A percentile compares a stretch with the other conserved stretches of the same genome.
Evolutionary conservation across 2,329 filamentous ascomycete species (phyloP).

Genomic region (Ceratocystis albifundus): DNA sequence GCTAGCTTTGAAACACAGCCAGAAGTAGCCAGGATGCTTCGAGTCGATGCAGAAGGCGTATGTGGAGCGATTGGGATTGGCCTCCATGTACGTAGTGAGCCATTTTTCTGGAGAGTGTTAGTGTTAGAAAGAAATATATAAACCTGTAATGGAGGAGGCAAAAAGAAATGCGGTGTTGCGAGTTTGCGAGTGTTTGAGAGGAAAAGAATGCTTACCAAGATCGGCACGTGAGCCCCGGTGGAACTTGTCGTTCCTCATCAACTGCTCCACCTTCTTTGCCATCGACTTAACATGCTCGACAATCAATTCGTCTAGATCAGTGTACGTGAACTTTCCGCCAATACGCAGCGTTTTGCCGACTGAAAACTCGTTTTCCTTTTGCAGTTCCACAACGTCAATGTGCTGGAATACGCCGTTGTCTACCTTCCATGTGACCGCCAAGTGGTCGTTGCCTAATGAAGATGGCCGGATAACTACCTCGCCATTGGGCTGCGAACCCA

Average conservation of each 20-base stretch:
- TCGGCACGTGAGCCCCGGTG: constrained; percentile 68
- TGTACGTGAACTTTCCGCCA: constrained; percentile 80
- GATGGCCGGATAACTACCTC: constrained; percentile 93
- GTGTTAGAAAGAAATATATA: constrained; percentile 16
- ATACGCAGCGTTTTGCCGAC: constrained; percentile 79
- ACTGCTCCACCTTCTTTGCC: constrained; percentile 93
- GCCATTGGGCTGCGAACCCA: constrained; percentile 72
- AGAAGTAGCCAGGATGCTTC: constrained; percentile 88
- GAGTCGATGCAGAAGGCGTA: constrained; percentile 94
- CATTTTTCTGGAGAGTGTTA: constrained; percentile 59
- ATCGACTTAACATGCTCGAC: constrained; percentile 96
- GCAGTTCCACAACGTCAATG: constrained; percentile 89
- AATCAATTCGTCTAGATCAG: constrained; percentile 92
- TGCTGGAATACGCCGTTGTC: constrained; percentile 94
- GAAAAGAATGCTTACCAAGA: constrained; percentile 53
- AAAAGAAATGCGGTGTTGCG: too few relatives aligned
- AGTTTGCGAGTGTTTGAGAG: too few relatives aligned
- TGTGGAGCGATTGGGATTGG: constrained; percentile 84
- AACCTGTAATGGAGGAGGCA: not conserved
- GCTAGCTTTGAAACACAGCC: constrained; percentile 90
- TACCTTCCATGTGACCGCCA: constrained; percentile 97
- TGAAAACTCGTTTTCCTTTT: constrained; percentile 94
- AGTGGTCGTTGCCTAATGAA: constrained; percentile 87
- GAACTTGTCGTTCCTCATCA: constrained; percentile 91
- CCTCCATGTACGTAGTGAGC: constrained; percentile 90